Evolutionary conservation across 495 filamentous ascomycete genomes (phyloP).

Genomic region (Aspergillus panamensis): DNA sequence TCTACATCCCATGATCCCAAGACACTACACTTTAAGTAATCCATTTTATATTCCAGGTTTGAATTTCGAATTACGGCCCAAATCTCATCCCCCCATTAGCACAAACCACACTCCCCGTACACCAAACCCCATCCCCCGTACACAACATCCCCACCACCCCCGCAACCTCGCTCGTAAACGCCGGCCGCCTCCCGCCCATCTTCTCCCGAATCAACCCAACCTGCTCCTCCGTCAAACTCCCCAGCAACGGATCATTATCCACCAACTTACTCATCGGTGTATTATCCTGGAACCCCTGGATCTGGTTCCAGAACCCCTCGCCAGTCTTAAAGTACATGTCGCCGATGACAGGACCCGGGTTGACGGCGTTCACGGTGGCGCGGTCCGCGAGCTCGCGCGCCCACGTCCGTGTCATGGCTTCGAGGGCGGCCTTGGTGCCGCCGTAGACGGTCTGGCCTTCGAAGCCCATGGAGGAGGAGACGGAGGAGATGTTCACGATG

Average conservation of each 20-base stretch:
- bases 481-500: slow-evolving; percentile 73
- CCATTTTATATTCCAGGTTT: no score
- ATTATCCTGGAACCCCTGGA: slow-evolving; percentile 60
- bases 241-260: slow-evolving; percentile 38
- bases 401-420: slow-evolving; percentile 93
- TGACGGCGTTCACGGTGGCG: slow-evolving; percentile 81
- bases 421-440: slow-evolving; percentile 83
- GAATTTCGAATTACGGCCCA: slow-evolving; percentile 15
- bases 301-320: slow-evolving; percentile 52
- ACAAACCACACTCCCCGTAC: slow-evolving; percentile 80
- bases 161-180: slow-evolving; percentile 72
- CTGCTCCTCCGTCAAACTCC: slow-evolving; percentile 58
- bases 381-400: slow-evolving; percentile 72
- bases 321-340: slow-evolving; percentile 65
- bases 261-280: slow-evolving; percentile 59
- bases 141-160: slow-evolving; percentile 85
- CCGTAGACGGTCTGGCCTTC: slow-evolving; percentile 73
- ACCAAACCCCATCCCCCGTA: slow-evolving; percentile 67
- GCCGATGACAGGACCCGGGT: slow-evolving; percentile 82
- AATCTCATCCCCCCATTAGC: slow-evolving; percentile 80
- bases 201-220: slow-evolving; percentile 54
- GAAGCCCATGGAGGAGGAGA: slow-evolving; percentile 68
- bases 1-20: no score
- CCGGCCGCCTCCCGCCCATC: slow-evolving; percentile 65
- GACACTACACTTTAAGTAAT: no score